phyloP scores from a whole-genome alignment of 495 filamentous ascomycete species.

The Penicillium argentinense region DNA sequence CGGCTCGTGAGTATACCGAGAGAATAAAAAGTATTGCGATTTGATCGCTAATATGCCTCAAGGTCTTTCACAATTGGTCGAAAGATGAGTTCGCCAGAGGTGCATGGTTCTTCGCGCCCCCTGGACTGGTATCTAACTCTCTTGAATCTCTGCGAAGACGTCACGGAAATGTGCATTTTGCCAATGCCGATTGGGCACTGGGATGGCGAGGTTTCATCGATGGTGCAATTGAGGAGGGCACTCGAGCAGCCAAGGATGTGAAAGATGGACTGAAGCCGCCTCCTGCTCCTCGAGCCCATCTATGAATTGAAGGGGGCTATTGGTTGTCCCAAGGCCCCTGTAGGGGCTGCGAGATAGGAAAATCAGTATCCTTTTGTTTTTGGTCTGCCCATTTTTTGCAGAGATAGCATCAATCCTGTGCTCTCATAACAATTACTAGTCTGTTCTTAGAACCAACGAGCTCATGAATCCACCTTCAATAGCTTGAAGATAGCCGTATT shows the following conservation, averaged over 20 bases:
- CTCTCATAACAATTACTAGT: no score
- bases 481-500: no score
- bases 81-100: constrained; percentile 32
- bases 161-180: constrained; percentile 28
- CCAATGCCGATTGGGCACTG: constrained; percentile 32
- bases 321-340: no score
- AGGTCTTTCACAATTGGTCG: constrained; percentile 33
- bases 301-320: no score
- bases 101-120: constrained; percentile 27
- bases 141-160: constrained; percentile 19
- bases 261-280: constrained; percentile 15
- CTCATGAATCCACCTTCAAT: no score
- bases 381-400: no score
- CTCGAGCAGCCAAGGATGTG: constrained; percentile 17
- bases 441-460: no score
- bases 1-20: constrained; percentile 10
- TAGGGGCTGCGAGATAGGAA: no score
- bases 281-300: neutral
- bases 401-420: no score
- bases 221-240: constrained; percentile 34
- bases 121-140: constrained; percentile 15
- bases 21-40: neutral
- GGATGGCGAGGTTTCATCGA: constrained; percentile 37
- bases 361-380: no score
- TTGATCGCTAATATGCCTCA: neutral